These are phyloP conservation scores for Xylaria sp. DNA, from an alignment of 2,329 filamentous ascomycete species.

Conservation along the genomic window DNA sequence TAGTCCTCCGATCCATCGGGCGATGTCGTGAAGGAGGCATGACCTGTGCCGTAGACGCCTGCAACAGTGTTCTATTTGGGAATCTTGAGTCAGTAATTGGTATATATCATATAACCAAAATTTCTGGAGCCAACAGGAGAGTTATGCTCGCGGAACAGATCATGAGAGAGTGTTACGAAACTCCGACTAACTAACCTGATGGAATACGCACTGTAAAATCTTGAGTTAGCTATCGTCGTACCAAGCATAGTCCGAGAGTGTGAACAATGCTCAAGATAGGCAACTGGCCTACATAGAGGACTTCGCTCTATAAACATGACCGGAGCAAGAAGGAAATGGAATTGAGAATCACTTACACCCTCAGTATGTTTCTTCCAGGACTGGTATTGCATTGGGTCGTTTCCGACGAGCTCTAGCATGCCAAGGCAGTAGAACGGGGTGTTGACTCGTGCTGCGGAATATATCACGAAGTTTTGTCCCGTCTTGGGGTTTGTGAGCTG, in stretches of 20 bases:
- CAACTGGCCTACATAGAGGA: too few species aligned
- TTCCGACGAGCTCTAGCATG: slow-evolving; percentile 52
- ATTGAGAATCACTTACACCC: slow-evolving; percentile 35
- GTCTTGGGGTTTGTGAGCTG: slow-evolving; percentile 53
- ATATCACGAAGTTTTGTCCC: slow-evolving; percentile 53
- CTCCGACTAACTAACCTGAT: slow-evolving; percentile 40
- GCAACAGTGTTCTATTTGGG: slow-evolving; percentile 44
- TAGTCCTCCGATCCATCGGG: slow-evolving; percentile 51
- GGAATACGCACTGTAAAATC: slow-evolving; percentile 48
- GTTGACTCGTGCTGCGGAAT: slow-evolving; percentile 53
- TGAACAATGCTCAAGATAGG: not conserved
- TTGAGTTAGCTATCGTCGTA: not conserved
- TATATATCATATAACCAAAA: not conserved
- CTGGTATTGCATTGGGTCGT: slow-evolving; percentile 53
- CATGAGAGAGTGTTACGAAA: not conserved
- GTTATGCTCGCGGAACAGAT: not conserved
- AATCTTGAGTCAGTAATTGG: not conserved
- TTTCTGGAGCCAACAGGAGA: not conserved
- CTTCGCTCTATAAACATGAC: not conserved
- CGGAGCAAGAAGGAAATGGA: not conserved
- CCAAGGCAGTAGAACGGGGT: slow-evolving; percentile 54
- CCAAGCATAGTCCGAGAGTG: not conserved
- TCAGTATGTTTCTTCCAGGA: slow-evolving; percentile 51
- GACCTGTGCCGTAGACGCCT: slow-evolving; percentile 51
- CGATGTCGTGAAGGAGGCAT: slow-evolving; percentile 52